Conservation (phyloP, 768 basidiomycete genomes). For the Kwoniella shandongensis region DNA sequence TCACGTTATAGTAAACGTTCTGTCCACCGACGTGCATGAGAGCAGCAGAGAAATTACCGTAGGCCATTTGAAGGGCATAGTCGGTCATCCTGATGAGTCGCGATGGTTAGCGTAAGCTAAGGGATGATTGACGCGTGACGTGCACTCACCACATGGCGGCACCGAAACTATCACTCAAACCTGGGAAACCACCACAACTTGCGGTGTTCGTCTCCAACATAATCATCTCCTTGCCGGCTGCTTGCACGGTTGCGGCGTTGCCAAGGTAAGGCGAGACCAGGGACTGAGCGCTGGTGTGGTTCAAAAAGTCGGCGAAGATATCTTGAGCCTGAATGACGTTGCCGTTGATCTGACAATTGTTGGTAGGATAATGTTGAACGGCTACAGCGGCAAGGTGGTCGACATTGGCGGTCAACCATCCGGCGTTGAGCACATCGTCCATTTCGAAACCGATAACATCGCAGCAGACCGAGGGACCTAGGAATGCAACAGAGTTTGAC, state of each 20-base stretch:
- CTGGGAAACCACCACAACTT: slow-evolving; percentile 59
- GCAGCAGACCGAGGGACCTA: slow-evolving; percentile 67
- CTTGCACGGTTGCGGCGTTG: slow-evolving; percentile 57
- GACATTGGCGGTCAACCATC: slow-evolving; percentile 47
- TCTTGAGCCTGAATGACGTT: slow-evolving; percentile 53
- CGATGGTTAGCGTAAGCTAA: neutral
- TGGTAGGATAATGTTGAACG: slow-evolving; percentile 52
- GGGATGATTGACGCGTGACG: neutral
- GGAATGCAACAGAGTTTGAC: slow-evolving; percentile 57
- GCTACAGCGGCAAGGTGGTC: slow-evolving; percentile 46
- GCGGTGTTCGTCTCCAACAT: slow-evolving; percentile 72
- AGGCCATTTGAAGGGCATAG: slow-evolving; percentile 64
- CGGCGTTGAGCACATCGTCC: slow-evolving; percentile 49
- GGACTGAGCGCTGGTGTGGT: slow-evolving; percentile 60
- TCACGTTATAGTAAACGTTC: slow-evolving; percentile 61
- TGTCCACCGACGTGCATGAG: slow-evolving; percentile 60
- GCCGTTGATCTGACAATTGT: slow-evolving; percentile 54
- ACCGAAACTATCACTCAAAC: slow-evolving; percentile 63
- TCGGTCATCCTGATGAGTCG: slow-evolving; percentile 58
- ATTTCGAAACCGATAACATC: slow-evolving; percentile 58
- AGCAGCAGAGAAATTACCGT: slow-evolving; percentile 60
- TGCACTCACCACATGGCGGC: slow-evolving; percentile 65
- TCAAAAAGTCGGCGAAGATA: slow-evolving; percentile 61
- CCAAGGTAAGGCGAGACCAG: slow-evolving; percentile 62
- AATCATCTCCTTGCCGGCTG: slow-evolving; percentile 56